Evolutionary conservation across 495 filamentous ascomycete species (phyloP), one percentile per base, ranked within the genome.

Genomic region (Penicillium salamii): DNA sequence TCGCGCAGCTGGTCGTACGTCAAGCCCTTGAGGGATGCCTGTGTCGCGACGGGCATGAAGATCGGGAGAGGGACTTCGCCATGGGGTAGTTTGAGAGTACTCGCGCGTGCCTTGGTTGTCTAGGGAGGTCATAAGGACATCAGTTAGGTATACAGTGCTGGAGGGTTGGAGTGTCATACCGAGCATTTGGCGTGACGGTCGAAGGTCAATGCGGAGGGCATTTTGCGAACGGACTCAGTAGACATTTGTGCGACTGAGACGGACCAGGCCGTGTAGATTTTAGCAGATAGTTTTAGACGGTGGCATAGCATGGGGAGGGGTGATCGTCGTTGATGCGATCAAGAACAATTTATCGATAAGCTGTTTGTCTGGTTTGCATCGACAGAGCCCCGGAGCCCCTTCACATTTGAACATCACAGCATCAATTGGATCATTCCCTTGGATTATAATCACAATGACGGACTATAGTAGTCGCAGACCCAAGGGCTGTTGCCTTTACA

Each of bases 31-130:
- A 99, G 73, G 0, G 92, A 91, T 1, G 88, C 93, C 68, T 99
- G 93, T n/a, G 93, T 97, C 14, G 95, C 93, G 23, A 97, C 93
- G 14, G 93, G 93, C 91, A 97, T 97, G 68, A 97, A 99, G 18
- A 97, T 83, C 2, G 93, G 93, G 9, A 97, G 79, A 42, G 87
- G 79, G 12, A 97, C 91, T 0, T 86, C 77, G 57, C 93, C 93
- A 81, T 97, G 95, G 29, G 93, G 93, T 1, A 99, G 84, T 11
- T 84, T 83, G 38, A 99, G 80, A 46, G 84, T 83, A 46, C 91
- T 89, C n/a, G 93, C 93, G 53, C 93, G 86, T 11, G 93, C 93
- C 79, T 92, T 91, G 3, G 93, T 97, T 35, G 88, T 92, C 93
- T 98, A 64, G 23, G 28, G 1, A 23, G 17, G 39, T 40, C 6